These are phyloP conservation scores for Neurospora tetraspora DNA, from an alignment of 495 filamentous ascomycete genomes.

Conservation along the genomic window DNA sequence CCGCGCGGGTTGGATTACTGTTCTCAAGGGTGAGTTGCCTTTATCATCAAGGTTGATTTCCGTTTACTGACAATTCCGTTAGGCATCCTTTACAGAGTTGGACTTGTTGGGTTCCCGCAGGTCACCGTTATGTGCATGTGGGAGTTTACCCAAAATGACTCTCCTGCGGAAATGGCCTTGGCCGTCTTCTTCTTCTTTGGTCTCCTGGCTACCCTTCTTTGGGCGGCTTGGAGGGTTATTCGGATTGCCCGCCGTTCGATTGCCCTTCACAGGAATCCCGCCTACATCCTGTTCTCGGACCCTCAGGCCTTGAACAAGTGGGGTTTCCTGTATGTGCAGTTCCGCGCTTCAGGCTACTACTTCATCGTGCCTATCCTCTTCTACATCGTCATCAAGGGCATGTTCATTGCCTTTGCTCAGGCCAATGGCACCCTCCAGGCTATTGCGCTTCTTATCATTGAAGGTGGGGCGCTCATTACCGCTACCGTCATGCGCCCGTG, in stretches of 20 bases:
- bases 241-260: constrained; percentile 81
- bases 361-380: constrained; percentile 77
- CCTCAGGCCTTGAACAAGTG: constrained; percentile 90
- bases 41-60: background rate
- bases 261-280: constrained; percentile 88
- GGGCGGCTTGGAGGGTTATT: constrained; percentile 85
- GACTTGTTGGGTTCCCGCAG: constrained; percentile 89
- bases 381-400: constrained; percentile 76
- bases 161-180: constrained; percentile 75
- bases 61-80: constrained; percentile 33
- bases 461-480: constrained; percentile 68
- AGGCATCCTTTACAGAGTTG: constrained; percentile 84
- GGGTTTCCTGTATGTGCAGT: constrained; percentile 98
- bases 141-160: constrained; percentile 85
- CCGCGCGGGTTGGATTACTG: constrained; percentile 66
- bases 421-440: constrained; percentile 66
- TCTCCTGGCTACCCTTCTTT: constrained; percentile 68
- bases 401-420: constrained; percentile 87
- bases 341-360: constrained; percentile 93
- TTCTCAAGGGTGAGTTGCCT: constrained; percentile 19
- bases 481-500: constrained; percentile 79
- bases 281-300: constrained; percentile 95
- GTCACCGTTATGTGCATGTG: constrained; percentile 87
- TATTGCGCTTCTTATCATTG: constrained; percentile 74
- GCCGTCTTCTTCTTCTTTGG: constrained; percentile 85